Conservation (phyloP, 306 rosid species). For the Hippophae gyantsensis region DNA sequence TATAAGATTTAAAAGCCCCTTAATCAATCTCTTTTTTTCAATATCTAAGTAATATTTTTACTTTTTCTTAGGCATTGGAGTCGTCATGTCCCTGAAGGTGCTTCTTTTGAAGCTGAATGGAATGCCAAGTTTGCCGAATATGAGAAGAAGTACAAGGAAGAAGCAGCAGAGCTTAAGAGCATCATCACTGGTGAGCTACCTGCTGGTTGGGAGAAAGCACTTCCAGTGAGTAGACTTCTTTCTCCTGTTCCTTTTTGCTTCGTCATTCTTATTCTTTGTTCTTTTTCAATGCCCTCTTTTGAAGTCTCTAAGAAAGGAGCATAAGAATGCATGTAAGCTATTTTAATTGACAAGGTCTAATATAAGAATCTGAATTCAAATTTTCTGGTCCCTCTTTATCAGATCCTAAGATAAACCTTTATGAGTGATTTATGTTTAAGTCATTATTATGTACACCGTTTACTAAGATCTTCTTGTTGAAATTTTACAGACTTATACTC, state of each 20-base stretch:
- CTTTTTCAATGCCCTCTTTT: no score
- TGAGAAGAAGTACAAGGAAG: conserved; percentile 83
- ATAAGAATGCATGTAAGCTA: no score
- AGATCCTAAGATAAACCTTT: background rate
- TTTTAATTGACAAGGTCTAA: no score
- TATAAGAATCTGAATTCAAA: no score
- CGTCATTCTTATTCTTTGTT: no score
- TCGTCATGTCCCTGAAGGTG: conserved; percentile 69
- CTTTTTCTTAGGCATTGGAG: conserved; percentile 73
- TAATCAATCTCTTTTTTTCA: conserved; percentile 5
- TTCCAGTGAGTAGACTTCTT: conserved; percentile 55
- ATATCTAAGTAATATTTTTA: conserved; percentile 15
- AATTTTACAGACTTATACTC: conserved; percentile 73
- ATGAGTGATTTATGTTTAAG: background rate
- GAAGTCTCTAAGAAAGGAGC: no score
- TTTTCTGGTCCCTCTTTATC: no score
- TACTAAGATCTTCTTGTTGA: conserved; percentile 19
- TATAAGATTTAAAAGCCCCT: conserved; percentile 1
- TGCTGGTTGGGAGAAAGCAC: conserved; percentile 94
- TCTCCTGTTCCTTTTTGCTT: background rate
- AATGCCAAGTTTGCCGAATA: conserved; percentile 80
- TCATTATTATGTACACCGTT: no score
- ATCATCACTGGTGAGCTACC: conserved; percentile 65
- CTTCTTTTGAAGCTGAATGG: conserved; percentile 84
- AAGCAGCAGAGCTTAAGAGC: conserved; percentile 68